Percentiles rank a stretch among this genome's conserved stretches.
These are phyloP conservation scores for Orbilia quercus DNA, from an alignment of 2,329 filamentous ascomycete genomes.

Conservation along the genomic window DNA sequence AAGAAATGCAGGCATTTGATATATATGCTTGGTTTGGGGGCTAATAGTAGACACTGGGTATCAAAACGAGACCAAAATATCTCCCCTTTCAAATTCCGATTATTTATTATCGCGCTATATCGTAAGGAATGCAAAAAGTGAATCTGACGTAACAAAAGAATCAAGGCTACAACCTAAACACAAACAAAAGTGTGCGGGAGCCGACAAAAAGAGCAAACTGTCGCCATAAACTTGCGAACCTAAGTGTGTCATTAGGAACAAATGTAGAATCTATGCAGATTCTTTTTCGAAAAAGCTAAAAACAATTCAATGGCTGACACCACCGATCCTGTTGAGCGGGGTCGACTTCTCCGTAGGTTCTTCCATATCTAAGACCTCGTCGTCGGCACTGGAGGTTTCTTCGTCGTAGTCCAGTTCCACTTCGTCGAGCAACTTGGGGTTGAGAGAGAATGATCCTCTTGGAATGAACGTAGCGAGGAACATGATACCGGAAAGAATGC, in stretches of 20 bases:
- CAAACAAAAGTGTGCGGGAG: no score
- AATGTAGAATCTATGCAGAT: no score
- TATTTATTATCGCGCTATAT: no score
- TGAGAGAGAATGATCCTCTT: conserved; percentile 64
- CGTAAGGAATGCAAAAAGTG: no score
- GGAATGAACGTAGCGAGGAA: conserved; percentile 66
- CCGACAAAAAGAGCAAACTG: no score
- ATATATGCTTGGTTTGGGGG: no score
- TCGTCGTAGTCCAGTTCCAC: conserved; percentile 62
- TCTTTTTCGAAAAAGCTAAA: neutral
- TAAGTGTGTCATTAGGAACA: no score
- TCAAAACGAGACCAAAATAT: no score
- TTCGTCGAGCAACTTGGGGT: conserved; percentile 65
- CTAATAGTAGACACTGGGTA: no score
- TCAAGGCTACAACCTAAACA: no score
- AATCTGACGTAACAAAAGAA: neutral
- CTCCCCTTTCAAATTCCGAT: no score
- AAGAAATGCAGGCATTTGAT: no score
- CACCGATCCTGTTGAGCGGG: neutral
- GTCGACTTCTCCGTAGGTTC: conserved; percentile 12
- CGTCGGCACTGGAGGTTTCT: conserved; percentile 29
- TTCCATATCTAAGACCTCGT: conserved; percentile 16
- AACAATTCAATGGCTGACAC: neutral
- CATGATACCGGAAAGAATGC: conserved; percentile 64
- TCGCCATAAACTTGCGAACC: neutral